phyloP scores from a whole-genome alignment of 75 land plant genomes.

The Pseudotsuga menziesii region DNA sequence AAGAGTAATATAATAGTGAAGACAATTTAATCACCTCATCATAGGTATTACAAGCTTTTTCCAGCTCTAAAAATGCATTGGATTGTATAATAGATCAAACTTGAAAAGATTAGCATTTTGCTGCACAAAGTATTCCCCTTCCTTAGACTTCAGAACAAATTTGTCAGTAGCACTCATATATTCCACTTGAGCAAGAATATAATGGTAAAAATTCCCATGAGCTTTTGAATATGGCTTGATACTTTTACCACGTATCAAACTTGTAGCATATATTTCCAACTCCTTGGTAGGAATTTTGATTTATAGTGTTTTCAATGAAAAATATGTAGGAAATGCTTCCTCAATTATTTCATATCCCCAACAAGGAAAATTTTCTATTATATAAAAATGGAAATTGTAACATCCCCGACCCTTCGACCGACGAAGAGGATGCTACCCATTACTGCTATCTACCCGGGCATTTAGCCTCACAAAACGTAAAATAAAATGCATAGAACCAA shows the following conservation, averaged over 20 bases:
- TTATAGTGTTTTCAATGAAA: not conserved
- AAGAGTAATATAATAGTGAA: not conserved
- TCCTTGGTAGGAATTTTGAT: not conserved
- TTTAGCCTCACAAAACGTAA: too few relatives aligned
- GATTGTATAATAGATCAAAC: constrained; percentile 88
- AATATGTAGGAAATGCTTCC: not conserved
- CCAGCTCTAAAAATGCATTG: constrained; percentile 94
- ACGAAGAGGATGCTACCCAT: too few relatives aligned
- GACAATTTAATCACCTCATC: constrained; percentile 71
- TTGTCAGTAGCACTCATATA: constrained; percentile 89
- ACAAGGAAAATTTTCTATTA: too few relatives aligned
- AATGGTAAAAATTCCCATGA: constrained; percentile 76
- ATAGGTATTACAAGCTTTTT: constrained; percentile 80
- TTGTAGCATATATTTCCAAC: not conserved
- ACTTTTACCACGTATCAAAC: constrained; percentile 4
- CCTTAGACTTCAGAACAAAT: constrained; percentile 87
- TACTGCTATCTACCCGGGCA: too few relatives aligned
- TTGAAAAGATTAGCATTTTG: constrained; percentile 89
- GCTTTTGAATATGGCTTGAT: constrained; percentile 62
- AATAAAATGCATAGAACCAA: too few relatives aligned
- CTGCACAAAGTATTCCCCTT: constrained; percentile 96
- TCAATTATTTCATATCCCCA: not conserved
- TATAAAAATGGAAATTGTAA: not conserved
- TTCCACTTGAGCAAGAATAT: constrained; percentile 79
- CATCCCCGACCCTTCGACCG: too few relatives aligned